Percentiles rank a stretch among this genome's conserved stretches.
These are phyloP conservation scores for Fusarium hainanense DNA, from an alignment of 2,329 filamentous ascomycete species.

Conservation along the genomic window DNA sequence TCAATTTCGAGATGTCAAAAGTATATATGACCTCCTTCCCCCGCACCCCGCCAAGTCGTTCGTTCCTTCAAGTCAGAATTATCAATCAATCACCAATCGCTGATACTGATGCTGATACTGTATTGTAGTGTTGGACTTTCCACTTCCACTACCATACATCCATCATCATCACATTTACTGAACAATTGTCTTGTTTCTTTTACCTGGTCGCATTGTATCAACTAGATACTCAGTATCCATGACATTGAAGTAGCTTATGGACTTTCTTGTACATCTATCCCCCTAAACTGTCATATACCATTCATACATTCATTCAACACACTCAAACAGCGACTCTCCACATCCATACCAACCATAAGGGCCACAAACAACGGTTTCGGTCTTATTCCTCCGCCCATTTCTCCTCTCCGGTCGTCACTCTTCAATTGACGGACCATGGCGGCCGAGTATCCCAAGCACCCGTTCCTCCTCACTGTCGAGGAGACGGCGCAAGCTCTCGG, in stretches of 20 bases:
- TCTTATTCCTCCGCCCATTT: not conserved
- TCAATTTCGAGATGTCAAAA: slow-evolving; percentile 11
- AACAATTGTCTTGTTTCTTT: not conserved
- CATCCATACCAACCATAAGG: slow-evolving; percentile 6
- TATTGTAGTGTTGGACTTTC: not conserved
- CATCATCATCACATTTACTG: not conserved
- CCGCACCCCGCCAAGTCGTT: slow-evolving; percentile 34
- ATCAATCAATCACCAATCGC: slow-evolving; percentile 16
- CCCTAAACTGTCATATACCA: not conserved
- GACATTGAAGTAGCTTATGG: slow-evolving; percentile 30
- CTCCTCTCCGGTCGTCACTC: slow-evolving; percentile 10
- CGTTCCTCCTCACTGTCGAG: slow-evolving; percentile 69
- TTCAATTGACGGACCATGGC: slow-evolving; percentile 51
- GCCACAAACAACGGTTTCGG: slow-evolving; percentile 6
- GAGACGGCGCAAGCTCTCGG: slow-evolving; percentile 71
- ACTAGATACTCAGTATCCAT: slow-evolving; percentile 12
- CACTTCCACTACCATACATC: not conserved
- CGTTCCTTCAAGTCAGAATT: slow-evolving; percentile 9
- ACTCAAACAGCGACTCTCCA: not conserved
- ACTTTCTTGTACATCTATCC: slow-evolving; percentile 3
- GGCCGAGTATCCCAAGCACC: slow-evolving; percentile 64
- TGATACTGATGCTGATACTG: not conserved
- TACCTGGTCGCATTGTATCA: not conserved
- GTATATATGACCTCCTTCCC: slow-evolving; percentile 42
- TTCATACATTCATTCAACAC: slow-evolving; percentile 1